Base-by-base conservation (phyloP, 768 basidiomycete genomes). In the Exsudoporus frostii region DNA sequence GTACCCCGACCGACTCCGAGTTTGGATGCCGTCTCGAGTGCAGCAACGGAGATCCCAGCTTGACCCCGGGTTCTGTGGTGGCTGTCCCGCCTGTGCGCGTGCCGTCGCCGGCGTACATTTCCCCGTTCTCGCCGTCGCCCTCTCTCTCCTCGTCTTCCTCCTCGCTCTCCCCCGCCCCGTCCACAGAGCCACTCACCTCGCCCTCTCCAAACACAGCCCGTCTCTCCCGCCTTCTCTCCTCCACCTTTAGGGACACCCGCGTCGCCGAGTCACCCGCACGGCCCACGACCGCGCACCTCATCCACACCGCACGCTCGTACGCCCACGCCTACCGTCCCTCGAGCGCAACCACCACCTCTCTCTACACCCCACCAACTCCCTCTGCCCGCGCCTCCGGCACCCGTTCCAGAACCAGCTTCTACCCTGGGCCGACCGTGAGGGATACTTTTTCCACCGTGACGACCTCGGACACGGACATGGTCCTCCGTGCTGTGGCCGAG, bases 361-460 rank as follows among this genome's bases (percentile, higher is more conserved):
- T 64, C 27, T 64, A 64, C 45, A 44, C 53, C 5, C 58, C 17
- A 17, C 55, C 60, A 3, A 38, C 45, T 15, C 29, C 37, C 10
- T 51, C 43, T 7, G 22, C 19, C 7, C 63, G 52, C 37, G 32
- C 44, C 53, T 19, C 52, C 1, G 55, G 51, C 2, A 36, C 63
- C 0, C 53, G 59, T 24, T 61, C 62, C n/a, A 61, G 63, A 37
- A 20, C 45, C 1, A 44, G 48, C 19, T 51, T 60, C 19, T 65
- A 60, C 30, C 46, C 44, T 5, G 38, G 32, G 7, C 14, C 34
- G 15, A 40, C 40, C 3, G 15, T 33, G n/a, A 40, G 64, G 53
- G 64, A 64, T 34, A 63, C 60, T 1, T 33, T 65, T 30, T 63
- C 63, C 10, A 64, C 64, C 6, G 46, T 62, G 45, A 54, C 63